These are phyloP conservation scores for Pseudogymnoascus sp. DNA, from an alignment of 2,329 filamentous ascomycete genomes.

Conservation along the genomic window DNA sequence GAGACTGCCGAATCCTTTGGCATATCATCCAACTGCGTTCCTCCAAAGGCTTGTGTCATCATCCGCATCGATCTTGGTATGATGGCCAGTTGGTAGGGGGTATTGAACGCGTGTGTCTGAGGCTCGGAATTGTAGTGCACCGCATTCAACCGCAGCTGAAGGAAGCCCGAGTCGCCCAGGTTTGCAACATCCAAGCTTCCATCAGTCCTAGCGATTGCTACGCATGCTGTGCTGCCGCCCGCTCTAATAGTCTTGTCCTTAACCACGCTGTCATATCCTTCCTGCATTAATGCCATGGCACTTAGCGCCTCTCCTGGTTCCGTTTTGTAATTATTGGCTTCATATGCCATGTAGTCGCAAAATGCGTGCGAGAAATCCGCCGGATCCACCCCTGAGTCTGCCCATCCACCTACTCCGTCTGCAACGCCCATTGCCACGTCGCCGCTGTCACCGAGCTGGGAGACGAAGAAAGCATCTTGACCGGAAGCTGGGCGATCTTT, in stretches of 20 bases:
- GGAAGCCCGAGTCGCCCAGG: constrained; percentile 88
- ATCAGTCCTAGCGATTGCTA: constrained; percentile 67
- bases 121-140: constrained; percentile 76
- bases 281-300: constrained; percentile 67
- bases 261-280: constrained; percentile 75
- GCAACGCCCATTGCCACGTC: constrained; percentile 80
- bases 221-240: constrained; percentile 85
- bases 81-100: constrained; percentile 86
- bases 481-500: constrained; percentile 63
- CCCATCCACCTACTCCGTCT: constrained; percentile 94
- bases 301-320: constrained; percentile 36
- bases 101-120: constrained; percentile 97
- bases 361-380: constrained; percentile 92
- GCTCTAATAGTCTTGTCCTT: constrained; percentile 65
- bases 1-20: constrained; percentile 78
- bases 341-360: constrained; percentile 84
- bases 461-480: constrained; percentile 94
- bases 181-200: constrained; percentile 84
- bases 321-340: constrained; percentile 40
- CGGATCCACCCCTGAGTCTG: constrained; percentile 84
- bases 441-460: constrained; percentile 63
- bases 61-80: constrained; percentile 72
- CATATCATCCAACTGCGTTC: constrained; percentile 70
- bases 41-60: constrained; percentile 77
- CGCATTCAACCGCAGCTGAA: constrained; percentile 77